These are phyloP conservation scores for Geranomyces michiganensis DNA, from an alignment of 192 early-diverging fungal species.

Conservation along the genomic window DNA sequence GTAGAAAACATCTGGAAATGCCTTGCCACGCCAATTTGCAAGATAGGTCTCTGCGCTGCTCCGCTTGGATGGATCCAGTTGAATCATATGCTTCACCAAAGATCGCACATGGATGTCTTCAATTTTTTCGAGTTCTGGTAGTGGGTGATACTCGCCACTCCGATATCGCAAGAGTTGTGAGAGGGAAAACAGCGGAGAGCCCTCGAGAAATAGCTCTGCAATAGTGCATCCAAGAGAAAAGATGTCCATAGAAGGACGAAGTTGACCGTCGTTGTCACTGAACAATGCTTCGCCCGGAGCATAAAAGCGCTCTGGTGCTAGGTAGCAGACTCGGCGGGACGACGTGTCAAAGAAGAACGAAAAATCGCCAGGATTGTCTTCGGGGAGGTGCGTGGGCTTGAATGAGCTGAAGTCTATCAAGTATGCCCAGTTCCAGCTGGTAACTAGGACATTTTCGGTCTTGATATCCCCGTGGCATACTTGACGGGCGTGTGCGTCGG, in stretches of 20 bases:
- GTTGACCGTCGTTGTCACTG: conserved; percentile 31
- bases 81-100: conserved; percentile 87
- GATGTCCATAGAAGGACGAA: conserved; percentile 87
- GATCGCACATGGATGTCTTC: conserved; percentile 75
- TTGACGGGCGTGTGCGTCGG: conserved; percentile 72
- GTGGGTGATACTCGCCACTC: conserved; percentile 74
- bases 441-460: conserved; percentile 91
- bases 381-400: conserved; percentile 92
- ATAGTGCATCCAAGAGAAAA: conserved; percentile 84
- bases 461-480: conserved; percentile 96
- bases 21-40: conserved; percentile 70
- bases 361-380: conserved; percentile 95
- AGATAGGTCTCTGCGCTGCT: conserved; percentile 78
- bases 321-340: conserved; percentile 84
- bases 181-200: conserved; percentile 86
- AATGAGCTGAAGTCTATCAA: conserved; percentile 86
- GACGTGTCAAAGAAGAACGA: conserved; percentile 97
- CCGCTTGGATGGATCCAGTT: conserved; percentile 75
- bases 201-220: conserved; percentile 93
- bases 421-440: conserved; percentile 95
- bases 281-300: conserved; percentile 58
- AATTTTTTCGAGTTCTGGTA: conserved; percentile 75
- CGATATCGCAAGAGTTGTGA: conserved; percentile 91
- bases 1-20: conserved; percentile 77
- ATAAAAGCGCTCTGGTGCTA: conserved; percentile 95